Conservation (phyloP, 176 grass and related monocot genomes). For the Avena sativa region DNA sequence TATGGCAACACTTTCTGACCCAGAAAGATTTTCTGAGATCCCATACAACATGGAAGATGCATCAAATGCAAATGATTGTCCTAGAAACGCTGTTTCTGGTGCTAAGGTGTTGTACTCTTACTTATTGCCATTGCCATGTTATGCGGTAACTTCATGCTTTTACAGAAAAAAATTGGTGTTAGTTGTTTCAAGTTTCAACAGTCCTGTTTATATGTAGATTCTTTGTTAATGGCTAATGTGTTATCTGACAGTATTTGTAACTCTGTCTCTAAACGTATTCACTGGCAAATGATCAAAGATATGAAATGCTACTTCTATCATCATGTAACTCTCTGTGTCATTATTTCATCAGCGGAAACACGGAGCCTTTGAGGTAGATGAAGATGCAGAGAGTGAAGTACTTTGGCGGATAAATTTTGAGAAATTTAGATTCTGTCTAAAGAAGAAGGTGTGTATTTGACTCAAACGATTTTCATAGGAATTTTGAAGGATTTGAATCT, state of each 20-base stretch:
- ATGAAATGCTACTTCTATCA: slow-evolving; percentile 38
- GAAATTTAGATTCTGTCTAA: slow-evolving; percentile 76
- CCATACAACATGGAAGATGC: slow-evolving; percentile 51
- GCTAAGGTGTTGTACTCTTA: slow-evolving; percentile 63
- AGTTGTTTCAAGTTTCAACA: slow-evolving; percentile 21
- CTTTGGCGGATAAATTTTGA: slow-evolving; percentile 92
- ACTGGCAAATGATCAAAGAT: slow-evolving; percentile 33
- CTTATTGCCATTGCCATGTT: slow-evolving; percentile 12
- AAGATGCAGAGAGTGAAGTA: slow-evolving; percentile 86
- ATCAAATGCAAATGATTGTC: slow-evolving; percentile 29
- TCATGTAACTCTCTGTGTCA: slow-evolving; percentile 29
- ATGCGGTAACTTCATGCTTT: slow-evolving; percentile 4
- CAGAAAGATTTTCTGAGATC: slow-evolving; percentile 89
- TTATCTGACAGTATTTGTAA: not conserved
- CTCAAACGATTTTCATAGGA: not conserved
- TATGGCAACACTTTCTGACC: slow-evolving; percentile 64
- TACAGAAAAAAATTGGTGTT: slow-evolving; percentile 1
- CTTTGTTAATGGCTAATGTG: slow-evolving; percentile 24
- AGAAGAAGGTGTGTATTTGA: slow-evolving; percentile 66
- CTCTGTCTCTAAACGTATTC: not conserved
- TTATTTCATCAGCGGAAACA: slow-evolving; percentile 72
- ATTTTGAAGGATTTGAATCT: not conserved
- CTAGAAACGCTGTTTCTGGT: slow-evolving; percentile 50
- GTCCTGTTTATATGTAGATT: slow-evolving; percentile 29
- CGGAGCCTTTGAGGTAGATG: slow-evolving; percentile 68